These are phyloP conservation scores for Trichoderma koningiopsis DNA, from an alignment of 2,329 filamentous ascomycete species.

Conservation along the genomic window DNA sequence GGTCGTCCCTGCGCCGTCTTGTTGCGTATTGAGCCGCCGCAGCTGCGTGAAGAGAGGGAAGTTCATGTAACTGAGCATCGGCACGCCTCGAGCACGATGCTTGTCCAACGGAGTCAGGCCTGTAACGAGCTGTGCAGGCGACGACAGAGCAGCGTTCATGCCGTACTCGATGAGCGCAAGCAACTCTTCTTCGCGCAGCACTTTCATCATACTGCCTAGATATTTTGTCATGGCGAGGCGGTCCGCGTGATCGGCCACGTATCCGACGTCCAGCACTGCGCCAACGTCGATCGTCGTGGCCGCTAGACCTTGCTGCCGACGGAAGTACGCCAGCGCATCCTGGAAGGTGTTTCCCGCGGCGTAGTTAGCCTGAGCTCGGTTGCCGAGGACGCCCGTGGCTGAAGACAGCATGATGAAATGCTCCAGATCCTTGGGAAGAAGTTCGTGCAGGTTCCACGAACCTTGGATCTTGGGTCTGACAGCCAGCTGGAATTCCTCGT, in stretches of 20 bases:
- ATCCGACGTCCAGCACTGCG: slow-evolving; percentile 31
- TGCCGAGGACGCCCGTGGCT: slow-evolving; percentile 37
- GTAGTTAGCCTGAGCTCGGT: slow-evolving; percentile 45
- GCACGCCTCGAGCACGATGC: too few relatives aligned
- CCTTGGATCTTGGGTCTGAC: slow-evolving; percentile 40
- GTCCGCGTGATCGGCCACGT: neutral
- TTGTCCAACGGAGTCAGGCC: too few relatives aligned
- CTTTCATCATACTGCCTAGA: too few relatives aligned
- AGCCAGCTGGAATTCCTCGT: slow-evolving; percentile 31
- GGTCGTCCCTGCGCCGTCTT: too few relatives aligned
- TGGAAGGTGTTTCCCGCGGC: slow-evolving; percentile 39
- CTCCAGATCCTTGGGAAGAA: slow-evolving; percentile 31
- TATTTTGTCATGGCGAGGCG: too few relatives aligned
- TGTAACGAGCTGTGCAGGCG: too few relatives aligned
- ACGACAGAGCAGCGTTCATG: too few relatives aligned
- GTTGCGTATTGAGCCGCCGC: too few relatives aligned
- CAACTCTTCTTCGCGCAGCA: too few relatives aligned
- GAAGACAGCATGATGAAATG: slow-evolving; percentile 45
- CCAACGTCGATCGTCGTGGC: slow-evolving; percentile 33
- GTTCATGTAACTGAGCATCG: too few relatives aligned
- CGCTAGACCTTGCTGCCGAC: slow-evolving; percentile 24
- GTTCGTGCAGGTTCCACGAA: slow-evolving; percentile 36
- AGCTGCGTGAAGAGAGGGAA: too few relatives aligned
- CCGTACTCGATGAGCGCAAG: too few relatives aligned
- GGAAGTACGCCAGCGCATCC: slow-evolving; percentile 30